These are phyloP conservation scores for Theobroma cacao DNA, from an alignment of 345 rosid genomes.

Conservation along the genomic window DNA sequence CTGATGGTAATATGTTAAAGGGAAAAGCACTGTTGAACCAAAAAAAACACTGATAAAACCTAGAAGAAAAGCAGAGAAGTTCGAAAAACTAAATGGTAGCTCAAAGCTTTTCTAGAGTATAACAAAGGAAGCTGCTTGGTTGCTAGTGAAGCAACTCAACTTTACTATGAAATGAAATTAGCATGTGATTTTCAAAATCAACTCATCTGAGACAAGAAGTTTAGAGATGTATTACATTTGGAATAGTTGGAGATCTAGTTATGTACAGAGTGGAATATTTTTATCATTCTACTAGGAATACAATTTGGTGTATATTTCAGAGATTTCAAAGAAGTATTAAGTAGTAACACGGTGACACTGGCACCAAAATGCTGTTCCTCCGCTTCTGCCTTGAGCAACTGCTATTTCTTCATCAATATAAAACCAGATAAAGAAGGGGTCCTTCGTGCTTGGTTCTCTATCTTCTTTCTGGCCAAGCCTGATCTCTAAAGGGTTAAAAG, in stretches of 20 bases:
- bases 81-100: not conserved
- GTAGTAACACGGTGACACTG: constrained; percentile 47
- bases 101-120: not conserved
- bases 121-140: not conserved
- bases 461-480: constrained; percentile 57
- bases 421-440: constrained; percentile 91
- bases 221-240: not conserved
- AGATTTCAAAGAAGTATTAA: constrained; percentile 21
- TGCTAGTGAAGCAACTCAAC: not conserved
- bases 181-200: not conserved
- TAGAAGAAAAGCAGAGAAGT: not conserved
- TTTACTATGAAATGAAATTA: not conserved
- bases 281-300: not conserved
- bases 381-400: constrained; percentile 79
- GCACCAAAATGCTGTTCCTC: constrained; percentile 96
- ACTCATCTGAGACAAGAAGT: not conserved
- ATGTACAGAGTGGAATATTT: constrained; percentile 10
- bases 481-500: constrained; percentile 67
- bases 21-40: not conserved
- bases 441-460: constrained; percentile 70
- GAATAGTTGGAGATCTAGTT: not conserved
- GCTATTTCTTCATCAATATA: constrained; percentile 84
- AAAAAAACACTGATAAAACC: not conserved
- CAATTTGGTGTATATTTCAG: not conserved
- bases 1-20: not conserved